Evolutionary conservation across 495 filamentous ascomycete genomes (phyloP), one percentile per base, ranked within the genome.

Genomic region (Achaetomiella virescens): DNA sequence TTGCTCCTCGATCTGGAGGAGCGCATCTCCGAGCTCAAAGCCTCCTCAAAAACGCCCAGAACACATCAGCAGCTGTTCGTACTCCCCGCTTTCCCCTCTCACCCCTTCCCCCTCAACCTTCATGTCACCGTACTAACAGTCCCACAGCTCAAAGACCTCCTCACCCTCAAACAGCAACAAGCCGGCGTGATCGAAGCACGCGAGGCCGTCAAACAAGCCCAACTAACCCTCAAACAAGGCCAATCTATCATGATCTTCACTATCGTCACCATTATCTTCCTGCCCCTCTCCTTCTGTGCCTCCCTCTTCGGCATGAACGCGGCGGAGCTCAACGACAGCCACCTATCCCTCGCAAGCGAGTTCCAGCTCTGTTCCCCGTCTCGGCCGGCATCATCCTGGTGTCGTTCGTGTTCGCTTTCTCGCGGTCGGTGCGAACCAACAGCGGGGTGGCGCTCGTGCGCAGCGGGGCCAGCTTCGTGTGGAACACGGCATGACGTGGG

Each of bases 181-280:
- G 80, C 83, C 0, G 79, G 81, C 51, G 76, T 84, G 1, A 71
- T 84, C 15, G 78, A 86, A 60, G 77, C 81, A 3, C 76, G 79
- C 55, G 71, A 82, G 42, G 75, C 81, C 0, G 66, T 78, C 1
- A 77, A 76, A 64, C 79, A 84, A 44, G 80, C 80, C 3, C 76
- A 81, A 17, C 79, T 83, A 22, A 75, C 81, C 0, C 71, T 80
- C 14, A 75, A 72, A 18, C 83, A 87, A 57, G 78, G 80, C 0
- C 70, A 75, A 24, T 73, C 81, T 6, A 75, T 86, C 33, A 83
- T 85, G 81, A 73, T 84, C 0, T 85, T 86, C 52, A 86, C 83
- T 0, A 72, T 85, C 15, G 76, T 85, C 56, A 84, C 81, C 2
- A 82, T 85, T 38, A 74, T 85, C 5, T 77, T 77, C 50, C 69